phyloP scores from a whole-genome alignment of 495 filamentous ascomycete species.

The Penicillium waksmanii region DNA sequence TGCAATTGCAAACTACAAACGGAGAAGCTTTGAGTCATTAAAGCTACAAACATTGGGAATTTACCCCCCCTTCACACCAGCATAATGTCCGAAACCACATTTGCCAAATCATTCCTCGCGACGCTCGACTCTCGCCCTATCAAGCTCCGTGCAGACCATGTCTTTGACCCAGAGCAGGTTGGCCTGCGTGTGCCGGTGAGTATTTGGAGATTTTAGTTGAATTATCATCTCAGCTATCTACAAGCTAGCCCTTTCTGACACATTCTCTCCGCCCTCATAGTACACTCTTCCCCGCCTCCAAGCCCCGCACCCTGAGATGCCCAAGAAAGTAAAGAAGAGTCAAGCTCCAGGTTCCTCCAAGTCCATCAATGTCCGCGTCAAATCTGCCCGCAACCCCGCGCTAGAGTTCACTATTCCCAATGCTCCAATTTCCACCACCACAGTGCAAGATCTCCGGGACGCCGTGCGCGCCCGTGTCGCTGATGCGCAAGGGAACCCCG shows the following conservation, averaged over 20 bases:
- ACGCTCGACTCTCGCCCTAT: slow-evolving; percentile 73
- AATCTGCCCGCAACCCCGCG: slow-evolving; percentile 73
- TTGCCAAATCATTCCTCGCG: slow-evolving; percentile 81
- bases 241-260: neutral
- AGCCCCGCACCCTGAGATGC: slow-evolving; percentile 51
- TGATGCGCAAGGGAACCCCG: slow-evolving; percentile 36
- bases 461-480: slow-evolving; percentile 55
- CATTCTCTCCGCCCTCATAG: slow-evolving; percentile 17
- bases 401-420: slow-evolving; percentile 64
- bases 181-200: slow-evolving; percentile 71
- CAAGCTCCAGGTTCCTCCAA: slow-evolving; percentile 52
- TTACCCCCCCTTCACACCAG: too few relatives aligned
- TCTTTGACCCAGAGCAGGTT: slow-evolving; percentile 77
- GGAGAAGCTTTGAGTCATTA: too few relatives aligned
- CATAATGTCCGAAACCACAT: slow-evolving; percentile 82
- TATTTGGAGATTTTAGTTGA: slow-evolving; percentile 13
- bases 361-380: slow-evolving; percentile 62
- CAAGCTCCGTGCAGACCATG: slow-evolving; percentile 81
- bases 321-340: slow-evolving; percentile 49
- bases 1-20: neutral
- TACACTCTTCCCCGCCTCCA: slow-evolving; percentile 51
- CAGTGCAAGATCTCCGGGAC: slow-evolving; percentile 73
- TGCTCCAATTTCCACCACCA: slow-evolving; percentile 63
- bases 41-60: too few relatives aligned
- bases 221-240: neutral